phyloP scores from a whole-genome alignment of 352 stramenopile species.

The Globisporangium paddicum region DNA sequence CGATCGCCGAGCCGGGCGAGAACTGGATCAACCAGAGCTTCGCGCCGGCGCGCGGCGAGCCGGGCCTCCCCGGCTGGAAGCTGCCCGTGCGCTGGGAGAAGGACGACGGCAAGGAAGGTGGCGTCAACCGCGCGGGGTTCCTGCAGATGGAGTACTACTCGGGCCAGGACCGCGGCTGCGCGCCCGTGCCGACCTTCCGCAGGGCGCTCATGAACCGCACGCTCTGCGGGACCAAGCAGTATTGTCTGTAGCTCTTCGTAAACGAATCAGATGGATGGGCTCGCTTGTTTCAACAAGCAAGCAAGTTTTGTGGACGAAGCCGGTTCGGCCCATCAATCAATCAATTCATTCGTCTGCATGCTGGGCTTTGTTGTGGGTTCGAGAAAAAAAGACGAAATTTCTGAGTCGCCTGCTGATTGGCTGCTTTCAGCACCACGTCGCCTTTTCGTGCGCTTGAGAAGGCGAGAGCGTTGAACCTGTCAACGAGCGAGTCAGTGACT shows the following conservation, averaged over 20 bases:
- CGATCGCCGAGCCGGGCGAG: slow-evolving; percentile 75
- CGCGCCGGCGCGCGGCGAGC: slow-evolving; percentile 36
- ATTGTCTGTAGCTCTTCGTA: slow-evolving; percentile 64
- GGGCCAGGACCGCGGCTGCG: slow-evolving; percentile 55
- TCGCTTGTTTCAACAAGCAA: too few species aligned
- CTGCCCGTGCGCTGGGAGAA: slow-evolving; percentile 75
- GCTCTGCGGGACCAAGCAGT: slow-evolving; percentile 63
- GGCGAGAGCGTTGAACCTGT: slow-evolving; percentile 6
- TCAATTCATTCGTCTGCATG: too few species aligned
- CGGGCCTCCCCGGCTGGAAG: slow-evolving; percentile 74
- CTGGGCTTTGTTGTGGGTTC: neutral
- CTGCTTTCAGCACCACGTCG: neutral
- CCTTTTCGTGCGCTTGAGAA: neutral
- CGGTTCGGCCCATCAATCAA: too few species aligned
- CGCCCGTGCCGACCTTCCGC: slow-evolving; percentile 45
- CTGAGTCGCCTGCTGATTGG: neutral
- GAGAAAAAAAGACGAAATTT: neutral
- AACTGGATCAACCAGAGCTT: slow-evolving; percentile 86
- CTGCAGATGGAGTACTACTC: slow-evolving; percentile 77
- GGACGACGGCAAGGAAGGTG: slow-evolving; percentile 61
- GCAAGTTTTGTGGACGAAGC: too few species aligned
- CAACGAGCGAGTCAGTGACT: neutral
- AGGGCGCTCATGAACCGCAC: slow-evolving; percentile 54
- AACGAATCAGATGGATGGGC: slow-evolving; percentile 1
- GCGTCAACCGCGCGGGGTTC: slow-evolving; percentile 62